Conservation (phyloP, 306 rosid species). For the Castanospermum australe region DNA sequence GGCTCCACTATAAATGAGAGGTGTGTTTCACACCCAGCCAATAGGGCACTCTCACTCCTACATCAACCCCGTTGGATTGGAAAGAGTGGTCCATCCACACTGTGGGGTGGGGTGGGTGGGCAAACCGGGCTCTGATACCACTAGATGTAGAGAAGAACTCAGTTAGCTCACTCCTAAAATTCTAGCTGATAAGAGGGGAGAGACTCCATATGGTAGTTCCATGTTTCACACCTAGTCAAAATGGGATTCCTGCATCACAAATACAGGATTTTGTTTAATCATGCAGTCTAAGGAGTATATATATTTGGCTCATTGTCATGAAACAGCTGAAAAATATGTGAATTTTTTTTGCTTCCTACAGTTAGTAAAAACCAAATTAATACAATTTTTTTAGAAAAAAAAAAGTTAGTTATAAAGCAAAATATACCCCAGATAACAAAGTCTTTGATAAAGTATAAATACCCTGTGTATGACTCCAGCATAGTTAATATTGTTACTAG, state of each 20-base stretch:
- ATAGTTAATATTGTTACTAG: constrained; percentile 11
- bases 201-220: neutral
- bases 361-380: neutral
- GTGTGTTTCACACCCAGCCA: neutral
- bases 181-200: constrained; percentile 6
- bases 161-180: neutral
- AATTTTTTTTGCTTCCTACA: neutral
- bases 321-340: neutral
- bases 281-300: neutral
- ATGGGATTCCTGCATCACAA: neutral
- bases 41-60: neutral
- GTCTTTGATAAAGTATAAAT: constrained; percentile 4
- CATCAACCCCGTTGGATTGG: neutral
- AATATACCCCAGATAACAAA: neutral
- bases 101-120: neutral
- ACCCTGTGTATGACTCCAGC: constrained; percentile 31
- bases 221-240: neutral
- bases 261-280: neutral
- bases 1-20: neutral
- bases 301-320: neutral
- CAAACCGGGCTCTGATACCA: neutral
- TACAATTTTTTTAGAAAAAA: neutral
- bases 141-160: neutral
- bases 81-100: neutral
- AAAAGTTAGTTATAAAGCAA: neutral